Percentiles rank a stretch among this genome's conserved stretches.
Evolutionary conservation across 768 basidiomycete species (phyloP).

Genomic region (Lepiota brunneoincarnata): DNA sequence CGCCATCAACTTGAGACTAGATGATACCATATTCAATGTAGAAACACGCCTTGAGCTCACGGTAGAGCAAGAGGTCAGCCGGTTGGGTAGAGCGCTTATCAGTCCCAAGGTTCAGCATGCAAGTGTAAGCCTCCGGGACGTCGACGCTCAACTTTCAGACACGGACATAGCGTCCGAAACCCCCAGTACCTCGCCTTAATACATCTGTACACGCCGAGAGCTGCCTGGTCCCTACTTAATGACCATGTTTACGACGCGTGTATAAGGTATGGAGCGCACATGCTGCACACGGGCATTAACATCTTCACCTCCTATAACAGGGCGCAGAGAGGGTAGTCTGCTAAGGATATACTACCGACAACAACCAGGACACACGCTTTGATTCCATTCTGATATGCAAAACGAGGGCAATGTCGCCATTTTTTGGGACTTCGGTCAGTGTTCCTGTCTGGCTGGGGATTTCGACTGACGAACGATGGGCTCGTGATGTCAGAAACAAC

Average conservation of each 20-base stretch:
- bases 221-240: not conserved
- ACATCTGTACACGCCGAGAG: not conserved
- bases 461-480: not conserved
- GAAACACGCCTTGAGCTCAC: not conserved
- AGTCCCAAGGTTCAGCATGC: too few relatives aligned
- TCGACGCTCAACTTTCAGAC: not conserved
- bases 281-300: not conserved
- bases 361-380: not conserved
- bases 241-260: constrained; percentile 2
- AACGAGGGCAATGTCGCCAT: constrained; percentile 26
- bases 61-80: too few relatives aligned
- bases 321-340: not conserved
- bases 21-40: too few relatives aligned
- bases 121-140: too few relatives aligned
- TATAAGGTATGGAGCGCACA: not conserved
- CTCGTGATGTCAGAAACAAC: constrained; percentile 31
- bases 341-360: not conserved
- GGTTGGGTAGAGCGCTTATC: too few relatives aligned
- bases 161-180: too few relatives aligned
- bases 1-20: too few relatives aligned
- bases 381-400: not conserved
- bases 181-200: too few relatives aligned
- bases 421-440: constrained; percentile 43
- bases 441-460: not conserved
- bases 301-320: not conserved